These are phyloP conservation scores for Nitzschia inconspicua DNA, from an alignment of 108 stramenopile species.

Conservation along the genomic window DNA sequence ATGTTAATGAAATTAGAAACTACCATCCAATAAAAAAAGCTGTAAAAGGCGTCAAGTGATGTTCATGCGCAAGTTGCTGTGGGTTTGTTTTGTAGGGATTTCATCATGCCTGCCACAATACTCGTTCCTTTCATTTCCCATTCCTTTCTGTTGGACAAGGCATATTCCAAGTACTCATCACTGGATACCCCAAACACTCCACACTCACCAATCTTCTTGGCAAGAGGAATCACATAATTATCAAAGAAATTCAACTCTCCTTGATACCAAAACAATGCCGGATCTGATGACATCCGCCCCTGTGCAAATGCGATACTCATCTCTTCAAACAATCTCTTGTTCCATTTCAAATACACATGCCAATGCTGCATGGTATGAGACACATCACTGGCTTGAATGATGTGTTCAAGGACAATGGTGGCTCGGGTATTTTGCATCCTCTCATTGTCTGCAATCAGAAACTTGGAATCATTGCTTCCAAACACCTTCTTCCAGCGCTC, in stretches of 20 bases:
- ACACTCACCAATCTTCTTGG: constrained; percentile 36
- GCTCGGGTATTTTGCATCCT: constrained; percentile 29
- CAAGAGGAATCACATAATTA: constrained; percentile 43
- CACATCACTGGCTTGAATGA: constrained; percentile 20
- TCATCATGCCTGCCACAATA: no score
- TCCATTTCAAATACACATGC: constrained; percentile 23
- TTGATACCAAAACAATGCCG: constrained; percentile 44
- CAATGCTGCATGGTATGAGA: constrained; percentile 24
- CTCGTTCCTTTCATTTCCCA: constrained; percentile 22
- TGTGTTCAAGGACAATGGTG: constrained; percentile 28
- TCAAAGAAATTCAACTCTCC: constrained; percentile 47
- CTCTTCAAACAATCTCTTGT: constrained; percentile 34
- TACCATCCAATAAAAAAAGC: no score
- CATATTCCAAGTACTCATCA: constrained; percentile 18
- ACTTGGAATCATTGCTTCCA: neutral
- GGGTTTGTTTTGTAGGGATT: no score
- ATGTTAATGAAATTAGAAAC: no score
- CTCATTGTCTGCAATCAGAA: neutral
- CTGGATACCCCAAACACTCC: constrained; percentile 30
- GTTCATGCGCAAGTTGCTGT: no score
- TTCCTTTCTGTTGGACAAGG: constrained; percentile 21
- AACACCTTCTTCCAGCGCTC: constrained; percentile 37
- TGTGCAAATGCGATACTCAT: constrained; percentile 24
- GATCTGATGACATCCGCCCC: constrained; percentile 30
- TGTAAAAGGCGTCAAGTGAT: no score